Base-by-base conservation (phyloP, 768 basidiomycete genomes). In the Basidioascus undulatus region DNA sequence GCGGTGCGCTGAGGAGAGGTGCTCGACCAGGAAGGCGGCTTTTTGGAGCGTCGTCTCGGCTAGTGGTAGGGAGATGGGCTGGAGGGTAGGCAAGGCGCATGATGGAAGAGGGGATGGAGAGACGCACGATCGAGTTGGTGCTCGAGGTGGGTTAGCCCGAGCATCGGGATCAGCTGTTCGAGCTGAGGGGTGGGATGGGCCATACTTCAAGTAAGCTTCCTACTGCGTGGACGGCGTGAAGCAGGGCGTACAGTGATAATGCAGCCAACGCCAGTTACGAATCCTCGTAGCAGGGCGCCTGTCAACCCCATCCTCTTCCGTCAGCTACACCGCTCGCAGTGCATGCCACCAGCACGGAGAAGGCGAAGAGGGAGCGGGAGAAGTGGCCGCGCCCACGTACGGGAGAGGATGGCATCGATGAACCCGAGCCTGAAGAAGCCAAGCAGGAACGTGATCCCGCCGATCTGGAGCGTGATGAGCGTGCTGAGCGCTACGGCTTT, bases 1-100 rank as follows among this genome's bases (percentile, higher is more conserved):
- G 18, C 51, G 51, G 54, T 92, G 78, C 5, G 52, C 44, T 20
- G 55, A 40, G 0, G 39, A 32, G 16, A 67, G 55, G 40, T 74
- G 60, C 1, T 72, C 63, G 18, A 76, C 27, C 15, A 94, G 57
- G 59, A 94, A 94, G 7, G 70, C 13, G 10, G 77, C 54, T 56
- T 94, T 96, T 44, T 78, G 72, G 18, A 79, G 48, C 0, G 82
- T 74, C 3, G 72, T 66, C 48, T 75, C 62, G 4, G 74, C 6
- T 51, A 32, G n/a, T 54, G 41, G 27, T 48, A 39, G 3, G 43
- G 32, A 5, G 46, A 44, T 20, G 11, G 11, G 18, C 12, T 13
- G 4, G 50, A 41, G 0, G 53, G 52, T 32, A 50, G 44, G 8
- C 41, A 39, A 11, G 43, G 42, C 4, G 41, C 31, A 10, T 43